Evolutionary conservation across 345 rosid genomes (phyloP).

Genomic region (Salix exigua): DNA sequence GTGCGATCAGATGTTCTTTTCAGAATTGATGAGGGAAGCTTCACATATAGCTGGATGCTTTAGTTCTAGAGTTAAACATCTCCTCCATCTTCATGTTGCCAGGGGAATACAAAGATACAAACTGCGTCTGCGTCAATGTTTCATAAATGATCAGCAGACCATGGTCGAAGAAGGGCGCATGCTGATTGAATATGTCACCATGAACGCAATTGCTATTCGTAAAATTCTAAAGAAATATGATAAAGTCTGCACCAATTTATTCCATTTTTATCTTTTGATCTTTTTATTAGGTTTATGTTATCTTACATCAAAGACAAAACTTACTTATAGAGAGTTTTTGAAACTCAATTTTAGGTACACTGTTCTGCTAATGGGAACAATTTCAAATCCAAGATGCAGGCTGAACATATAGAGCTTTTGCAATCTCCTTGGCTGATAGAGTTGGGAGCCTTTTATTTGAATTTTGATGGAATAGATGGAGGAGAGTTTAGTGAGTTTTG

Average conservation of each 20-base stretch:
- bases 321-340: neutral
- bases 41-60: slow-evolving; percentile 78
- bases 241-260: slow-evolving; percentile 43
- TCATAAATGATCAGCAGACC: slow-evolving; percentile 49
- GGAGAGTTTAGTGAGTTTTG: slow-evolving; percentile 41
- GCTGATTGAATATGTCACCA: slow-evolving; percentile 68
- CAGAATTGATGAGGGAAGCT: slow-evolving; percentile 82
- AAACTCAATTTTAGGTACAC: slow-evolving; percentile 55
- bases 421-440: slow-evolving; percentile 97
- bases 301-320: neutral
- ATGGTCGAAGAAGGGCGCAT: slow-evolving; percentile 66
- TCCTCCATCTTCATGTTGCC: slow-evolving; percentile 74
- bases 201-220: slow-evolving; percentile 85
- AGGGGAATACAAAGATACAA: slow-evolving; percentile 65
- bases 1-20: slow-evolving; percentile 81
- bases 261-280: neutral
- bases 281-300: slow-evolving; percentile 3
- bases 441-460: slow-evolving; percentile 81
- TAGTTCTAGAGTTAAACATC: slow-evolving; percentile 67
- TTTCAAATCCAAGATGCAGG: slow-evolving; percentile 75
- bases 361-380: slow-evolving; percentile 73
- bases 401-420: slow-evolving; percentile 77
- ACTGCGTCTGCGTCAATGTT: slow-evolving; percentile 52
- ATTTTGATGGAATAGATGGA: slow-evolving; percentile 47
- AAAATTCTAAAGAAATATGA: slow-evolving; percentile 95